phyloP scores from a whole-genome alignment of 176 grass and related monocot species.

The Zizania latifolia region DNA sequence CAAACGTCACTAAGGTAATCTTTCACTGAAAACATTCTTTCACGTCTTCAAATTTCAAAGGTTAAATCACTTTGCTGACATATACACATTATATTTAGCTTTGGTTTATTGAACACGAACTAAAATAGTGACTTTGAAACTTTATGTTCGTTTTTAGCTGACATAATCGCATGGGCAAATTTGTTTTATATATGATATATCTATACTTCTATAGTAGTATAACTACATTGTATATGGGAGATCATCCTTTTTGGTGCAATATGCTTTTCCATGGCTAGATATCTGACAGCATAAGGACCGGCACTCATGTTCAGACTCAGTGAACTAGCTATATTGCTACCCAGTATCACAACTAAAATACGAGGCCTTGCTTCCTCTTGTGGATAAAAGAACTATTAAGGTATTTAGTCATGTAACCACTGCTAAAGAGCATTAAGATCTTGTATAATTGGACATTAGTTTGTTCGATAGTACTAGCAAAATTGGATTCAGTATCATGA shows the following conservation, averaged over 20 bases:
- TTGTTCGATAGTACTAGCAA: neutral
- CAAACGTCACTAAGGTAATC: constrained; percentile 88
- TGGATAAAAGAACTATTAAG: neutral
- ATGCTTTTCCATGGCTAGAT: neutral
- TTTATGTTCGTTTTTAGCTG: neutral
- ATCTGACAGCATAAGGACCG: neutral
- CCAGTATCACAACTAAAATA: neutral
- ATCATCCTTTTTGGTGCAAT: neutral
- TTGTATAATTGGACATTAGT: constrained; percentile 3
- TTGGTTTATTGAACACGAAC: neutral
- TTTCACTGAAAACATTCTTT: neutral
- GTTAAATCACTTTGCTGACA: constrained; percentile 5
- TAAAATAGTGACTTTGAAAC: neutral
- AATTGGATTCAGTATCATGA: neutral
- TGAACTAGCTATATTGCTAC: neutral
- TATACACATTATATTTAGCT: neutral
- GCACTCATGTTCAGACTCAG: neutral
- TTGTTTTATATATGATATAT: constrained; percentile 15
- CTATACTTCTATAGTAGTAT: neutral
- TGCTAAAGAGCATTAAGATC: neutral
- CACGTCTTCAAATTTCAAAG: neutral
- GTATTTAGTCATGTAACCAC: neutral
- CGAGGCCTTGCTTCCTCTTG: neutral
- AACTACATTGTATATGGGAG: neutral
- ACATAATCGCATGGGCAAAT: neutral